Percentiles rank a stretch among this genome's conserved stretches.
Evolutionary conservation across 441 rosid genomes (phyloP).

Genomic region (Dalechampia spathulata): DNA sequence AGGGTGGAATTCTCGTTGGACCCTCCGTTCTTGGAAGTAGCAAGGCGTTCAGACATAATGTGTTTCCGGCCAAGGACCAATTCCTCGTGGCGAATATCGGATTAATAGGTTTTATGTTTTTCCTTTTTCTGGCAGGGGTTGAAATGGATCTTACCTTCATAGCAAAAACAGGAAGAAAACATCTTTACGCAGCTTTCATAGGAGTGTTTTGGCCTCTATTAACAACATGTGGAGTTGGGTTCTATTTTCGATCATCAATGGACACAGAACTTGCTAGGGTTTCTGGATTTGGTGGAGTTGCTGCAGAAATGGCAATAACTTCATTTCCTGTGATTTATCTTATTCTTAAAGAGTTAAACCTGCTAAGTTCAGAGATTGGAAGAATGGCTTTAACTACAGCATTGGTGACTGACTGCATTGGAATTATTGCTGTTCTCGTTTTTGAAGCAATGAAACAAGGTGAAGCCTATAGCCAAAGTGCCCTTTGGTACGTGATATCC

Average conservation of each 20-base stretch:
- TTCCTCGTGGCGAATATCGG: constrained; percentile 45
- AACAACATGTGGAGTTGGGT: constrained; percentile 4
- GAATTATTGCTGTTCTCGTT: constrained; percentile 18
- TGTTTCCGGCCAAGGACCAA: constrained; percentile 32
- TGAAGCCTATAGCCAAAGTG: constrained; percentile 11
- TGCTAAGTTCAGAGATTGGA: constrained; percentile 73
- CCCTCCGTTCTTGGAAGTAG: constrained; percentile 54
- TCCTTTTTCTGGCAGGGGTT: constrained; percentile 50
- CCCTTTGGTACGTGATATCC: constrained; percentile 34
- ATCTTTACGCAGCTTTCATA: constrained; percentile 25
- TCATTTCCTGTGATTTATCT: constrained; percentile 53
- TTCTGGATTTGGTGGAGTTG: constrained; percentile 34
- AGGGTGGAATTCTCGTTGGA: constrained; percentile 73
- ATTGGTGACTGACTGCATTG: constrained; percentile 39
- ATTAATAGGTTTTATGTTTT: constrained; percentile 41
- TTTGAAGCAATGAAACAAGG: constrained; percentile 48
- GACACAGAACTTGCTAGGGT: constrained; percentile 18
- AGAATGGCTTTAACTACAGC: constrained; percentile 47
- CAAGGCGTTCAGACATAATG: constrained; percentile 17
- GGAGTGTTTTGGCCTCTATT: constrained; percentile 31
- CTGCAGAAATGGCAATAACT: constrained; percentile 30
- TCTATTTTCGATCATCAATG: constrained; percentile 23
- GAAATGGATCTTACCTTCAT: constrained; percentile 41
- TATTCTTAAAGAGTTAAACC: constrained; percentile 50
- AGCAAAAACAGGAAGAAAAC: constrained; percentile 39